These are phyloP conservation scores for Didymosphaeria variabile DNA, from an alignment of 2,329 filamentous ascomycete species.

Conservation along the genomic window DNA sequence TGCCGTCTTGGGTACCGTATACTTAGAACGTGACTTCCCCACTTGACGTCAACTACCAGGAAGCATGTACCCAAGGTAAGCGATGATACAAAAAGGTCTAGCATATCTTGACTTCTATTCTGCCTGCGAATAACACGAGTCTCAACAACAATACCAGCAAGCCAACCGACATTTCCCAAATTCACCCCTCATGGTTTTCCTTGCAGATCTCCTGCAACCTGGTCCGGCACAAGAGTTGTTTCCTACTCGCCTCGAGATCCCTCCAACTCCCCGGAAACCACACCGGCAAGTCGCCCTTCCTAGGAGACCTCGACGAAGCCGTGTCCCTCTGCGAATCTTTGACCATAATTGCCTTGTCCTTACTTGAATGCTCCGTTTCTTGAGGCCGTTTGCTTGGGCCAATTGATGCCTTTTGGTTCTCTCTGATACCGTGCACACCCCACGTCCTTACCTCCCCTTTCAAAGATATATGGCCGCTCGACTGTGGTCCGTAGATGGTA, in stretches of 20 bases:
- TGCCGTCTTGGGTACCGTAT: too few species aligned
- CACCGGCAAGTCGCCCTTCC: constrained; percentile 65
- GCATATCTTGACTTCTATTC: background rate
- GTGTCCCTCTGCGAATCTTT: constrained; percentile 61
- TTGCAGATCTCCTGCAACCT: constrained; percentile 63
- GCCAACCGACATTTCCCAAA: background rate
- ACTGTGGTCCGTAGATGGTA: too few species aligned
- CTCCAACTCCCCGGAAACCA: constrained; percentile 38
- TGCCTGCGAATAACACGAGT: background rate
- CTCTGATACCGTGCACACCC: too few species aligned
- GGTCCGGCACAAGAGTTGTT: constrained; percentile 55
- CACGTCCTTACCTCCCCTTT: too few species aligned
- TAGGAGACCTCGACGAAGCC: constrained; percentile 62
- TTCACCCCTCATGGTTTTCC: constrained; percentile 25
- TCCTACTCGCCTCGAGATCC: constrained; percentile 42
- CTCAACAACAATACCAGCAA: background rate
- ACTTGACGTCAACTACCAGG: background rate
- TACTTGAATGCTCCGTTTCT: too few species aligned
- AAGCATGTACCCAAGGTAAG: background rate
- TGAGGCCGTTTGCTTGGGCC: too few species aligned
- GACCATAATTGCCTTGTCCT: too few species aligned
- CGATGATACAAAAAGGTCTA: background rate
- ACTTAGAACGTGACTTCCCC: background rate
- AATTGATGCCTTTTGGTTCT: too few species aligned
- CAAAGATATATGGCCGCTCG: too few species aligned